Base-by-base conservation (phyloP, 805 yeast species). In the Ogataea minuta region DNA sequence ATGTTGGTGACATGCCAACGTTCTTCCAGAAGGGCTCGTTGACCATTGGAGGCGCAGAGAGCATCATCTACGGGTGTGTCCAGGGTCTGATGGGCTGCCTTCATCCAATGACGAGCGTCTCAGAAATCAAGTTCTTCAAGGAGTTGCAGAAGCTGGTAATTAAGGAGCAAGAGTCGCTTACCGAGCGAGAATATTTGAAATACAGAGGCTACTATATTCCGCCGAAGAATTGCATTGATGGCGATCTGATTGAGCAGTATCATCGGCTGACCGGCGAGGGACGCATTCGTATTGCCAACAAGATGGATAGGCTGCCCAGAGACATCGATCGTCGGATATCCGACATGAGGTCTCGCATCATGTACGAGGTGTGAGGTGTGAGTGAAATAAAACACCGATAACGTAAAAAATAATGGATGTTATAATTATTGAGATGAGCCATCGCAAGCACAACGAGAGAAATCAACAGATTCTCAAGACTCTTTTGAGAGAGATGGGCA, bases 151-250 rank as follows among this genome's bases (percentile, higher is more conserved):
- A 60, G 7, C 57, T 63, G 8, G 57, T 79, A 45, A 52, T 74
- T 7, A 53, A 63, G 12, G 60, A 56, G 28, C 36, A 58, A n/a
- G 53, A 59, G 44, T 59, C 72, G 4, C 40, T 79, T n/a, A 68
- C 80, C 3, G 91, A 83, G 0, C 70, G 93, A 41, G 84, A 83
- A 46, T 85, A 81, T 41, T 43, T 76, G 46, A 74, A 73, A 41
- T 90, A 72, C 57, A 65, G 97, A 39, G 73, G 97, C 36, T 84
- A 82, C 54, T 88, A 87, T 57, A 79, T 77, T n/a, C 96, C 97
- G 0, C 75, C 72, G 2, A 81, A 79, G 46, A 73, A 77, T 34
- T 79, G 84, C 2, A 71, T 93, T 28, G 97, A 93, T 62, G 99
- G 99, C 8, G 98, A 93, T 56, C 66, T 86, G 11, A 67, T 91